Evolutionary conservation across 2,329 filamentous ascomycete genomes (phyloP), one percentile per base, ranked within the genome.

Genomic region (Nigrograna mackinnonii): DNA sequence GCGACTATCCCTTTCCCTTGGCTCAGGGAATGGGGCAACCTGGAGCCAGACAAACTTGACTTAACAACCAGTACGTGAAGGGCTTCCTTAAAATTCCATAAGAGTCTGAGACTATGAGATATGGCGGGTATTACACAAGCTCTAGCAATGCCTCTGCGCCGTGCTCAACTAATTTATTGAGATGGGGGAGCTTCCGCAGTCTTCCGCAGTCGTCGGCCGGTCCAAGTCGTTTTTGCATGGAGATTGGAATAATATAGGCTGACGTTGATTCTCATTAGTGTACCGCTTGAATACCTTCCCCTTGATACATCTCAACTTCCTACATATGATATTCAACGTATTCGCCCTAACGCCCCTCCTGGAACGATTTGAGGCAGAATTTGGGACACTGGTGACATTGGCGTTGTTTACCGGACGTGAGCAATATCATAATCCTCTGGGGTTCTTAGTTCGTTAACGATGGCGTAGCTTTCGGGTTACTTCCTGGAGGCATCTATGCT

Each of bases 251-350:
- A n/a, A n/a, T n/a, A 20, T 21, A 36, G 11, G 28, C 24, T 24
- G 18, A 44, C 34, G 12, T 12, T 31, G 4, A 12, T 20, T 17
- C 34, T 26, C 17, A 37, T 39, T 66, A 96, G 91, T 95, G 74
- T 92, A 96, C 70, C 85, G 94, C 47, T 79, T 95, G 24, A 96
- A 96, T 65, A 95, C 92, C 0, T 99, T 90, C 63, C 90, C 91
- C 1, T 76, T 99, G 43, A 84, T 96, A 46, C 94, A 99, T 66
- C 69, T 83, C 33, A 87, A 86, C 57, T 79, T 95, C 65, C 75
- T 96, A 56, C 94, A 97, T 69, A 79, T 86, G 47, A 61, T 91
- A 39, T 74, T 95, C 62, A 96, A 97, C 69, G 67, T 90, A 18
- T 39, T 95, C 50, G 88, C 90, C 17, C 68, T 97, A 49, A 85